Percentiles rank a stretch among this genome's conserved stretches.
Evolutionary conservation across 306 rosid genomes (phyloP).

Genomic region (Oxytropis ochrocephala): DNA sequence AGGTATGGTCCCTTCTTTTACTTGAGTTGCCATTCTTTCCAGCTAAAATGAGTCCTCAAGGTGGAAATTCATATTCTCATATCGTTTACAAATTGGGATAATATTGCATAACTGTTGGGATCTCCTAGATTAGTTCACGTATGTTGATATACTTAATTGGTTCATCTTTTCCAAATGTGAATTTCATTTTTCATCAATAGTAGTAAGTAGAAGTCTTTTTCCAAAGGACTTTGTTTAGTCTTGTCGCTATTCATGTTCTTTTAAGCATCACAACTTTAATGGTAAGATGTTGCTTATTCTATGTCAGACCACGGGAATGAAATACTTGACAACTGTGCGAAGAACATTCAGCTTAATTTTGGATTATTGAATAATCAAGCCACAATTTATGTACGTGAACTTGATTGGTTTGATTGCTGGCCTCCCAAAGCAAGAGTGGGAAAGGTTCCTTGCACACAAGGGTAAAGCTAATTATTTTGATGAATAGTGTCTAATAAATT

Average conservation of each 20-base stretch:
- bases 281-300: constrained; percentile 2
- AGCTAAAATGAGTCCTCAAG: neutral
- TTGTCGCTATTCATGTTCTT: neutral
- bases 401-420: constrained; percentile 81
- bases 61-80: neutral
- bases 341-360: constrained; percentile 61
- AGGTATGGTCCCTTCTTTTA: constrained; percentile 41
- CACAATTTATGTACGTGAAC: constrained; percentile 53
- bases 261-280: constrained; percentile 3
- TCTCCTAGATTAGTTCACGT: neutral
- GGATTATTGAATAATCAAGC: constrained; percentile 42
- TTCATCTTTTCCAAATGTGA: neutral
- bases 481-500: neutral
- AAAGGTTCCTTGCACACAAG: constrained; percentile 33
- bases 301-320: constrained; percentile 69
- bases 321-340: constrained; percentile 75
- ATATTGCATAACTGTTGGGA: neutral
- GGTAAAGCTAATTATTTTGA: constrained; percentile 31
- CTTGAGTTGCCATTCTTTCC: neutral
- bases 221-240: neutral
- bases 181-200: neutral
- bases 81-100: neutral
- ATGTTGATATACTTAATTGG: neutral
- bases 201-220: neutral
- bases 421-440: constrained; percentile 52